Conservation (phyloP, 2,329 filamentous ascomycete species). For the Penicillium sp. region DNA sequence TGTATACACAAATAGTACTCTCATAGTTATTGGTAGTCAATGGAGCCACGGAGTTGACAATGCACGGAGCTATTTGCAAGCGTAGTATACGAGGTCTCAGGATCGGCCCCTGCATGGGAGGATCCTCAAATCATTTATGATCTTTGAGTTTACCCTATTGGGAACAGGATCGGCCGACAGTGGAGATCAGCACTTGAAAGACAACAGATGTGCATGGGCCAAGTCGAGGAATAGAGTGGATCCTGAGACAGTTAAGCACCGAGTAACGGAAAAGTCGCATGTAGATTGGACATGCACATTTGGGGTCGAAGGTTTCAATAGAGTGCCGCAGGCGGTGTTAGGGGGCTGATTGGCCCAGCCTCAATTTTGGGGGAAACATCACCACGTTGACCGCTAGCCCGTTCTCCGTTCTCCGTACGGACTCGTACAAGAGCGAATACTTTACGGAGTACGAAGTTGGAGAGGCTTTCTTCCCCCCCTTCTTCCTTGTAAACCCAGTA, state of each 20-base stretch:
- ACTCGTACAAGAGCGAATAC: not conserved
- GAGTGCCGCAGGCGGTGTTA: not conserved
- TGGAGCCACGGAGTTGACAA: not conserved
- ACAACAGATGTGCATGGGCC: not conserved
- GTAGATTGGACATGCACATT: not conserved
- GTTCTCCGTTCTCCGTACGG: not conserved
- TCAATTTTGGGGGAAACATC: not conserved
- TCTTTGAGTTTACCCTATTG: not conserved
- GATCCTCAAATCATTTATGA: constrained; percentile 5
- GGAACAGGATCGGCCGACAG: constrained; percentile 7
- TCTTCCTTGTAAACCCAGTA: not conserved
- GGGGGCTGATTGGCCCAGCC: constrained; percentile 6
- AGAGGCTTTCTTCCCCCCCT: not conserved
- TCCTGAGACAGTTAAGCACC: constrained; percentile 3
- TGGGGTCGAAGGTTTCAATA: constrained; percentile 1
- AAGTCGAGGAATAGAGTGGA: constrained; percentile 1
- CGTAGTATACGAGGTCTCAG: constrained; percentile 10
- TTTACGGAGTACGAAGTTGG: no score
- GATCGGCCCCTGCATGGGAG: constrained; percentile 22
- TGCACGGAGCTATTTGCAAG: not conserved
- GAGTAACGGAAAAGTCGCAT: constrained; percentile 3
- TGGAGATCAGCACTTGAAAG: constrained; percentile 8
- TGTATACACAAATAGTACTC: not conserved
- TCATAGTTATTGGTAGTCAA: not conserved
- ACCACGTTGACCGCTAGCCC: constrained; percentile 4